Evolutionary conservation across 495 filamentous ascomycete genomes (phyloP).

Genomic region (Aspergillus cavernicola): DNA sequence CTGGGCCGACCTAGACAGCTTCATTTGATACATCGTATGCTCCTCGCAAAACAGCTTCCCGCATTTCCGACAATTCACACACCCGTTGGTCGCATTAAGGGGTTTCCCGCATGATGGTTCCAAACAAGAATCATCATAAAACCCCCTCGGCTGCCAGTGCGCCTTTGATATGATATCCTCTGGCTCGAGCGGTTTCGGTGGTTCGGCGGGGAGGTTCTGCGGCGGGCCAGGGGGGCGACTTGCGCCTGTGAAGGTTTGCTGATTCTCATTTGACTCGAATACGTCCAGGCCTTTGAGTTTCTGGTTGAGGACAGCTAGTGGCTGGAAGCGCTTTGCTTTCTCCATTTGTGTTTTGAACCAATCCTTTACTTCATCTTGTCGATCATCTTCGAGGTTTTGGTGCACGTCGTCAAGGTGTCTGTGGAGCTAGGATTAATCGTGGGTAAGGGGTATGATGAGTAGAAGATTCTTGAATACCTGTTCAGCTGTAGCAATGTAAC

Average conservation of each 20-base stretch:
- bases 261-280: slow-evolving; percentile 87
- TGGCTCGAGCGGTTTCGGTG: slow-evolving; percentile 55
- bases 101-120: slow-evolving; percentile 82
- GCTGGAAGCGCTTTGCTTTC: slow-evolving; percentile 94
- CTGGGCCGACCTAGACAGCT: slow-evolving; percentile 81
- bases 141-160: slow-evolving; percentile 79
- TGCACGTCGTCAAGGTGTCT: slow-evolving; percentile 94
- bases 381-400: slow-evolving; percentile 85
- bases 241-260: slow-evolving; percentile 26
- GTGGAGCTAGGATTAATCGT: slow-evolving; percentile 17
- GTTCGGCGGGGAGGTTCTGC: slow-evolving; percentile 32
- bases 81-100: slow-evolving; percentile 73
- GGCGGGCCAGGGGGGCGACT: slow-evolving; percentile 28
- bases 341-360: slow-evolving; percentile 97
- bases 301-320: slow-evolving; percentile 85
- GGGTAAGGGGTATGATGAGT: background rate
- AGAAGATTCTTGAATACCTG: slow-evolving; percentile 48
- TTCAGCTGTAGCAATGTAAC: slow-evolving; percentile 91
- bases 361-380: slow-evolving; percentile 95
- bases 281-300: slow-evolving; percentile 96
- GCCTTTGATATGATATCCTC: slow-evolving; percentile 82
- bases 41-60: slow-evolving; percentile 94
- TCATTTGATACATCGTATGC: slow-evolving; percentile 99
- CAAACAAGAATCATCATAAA: slow-evolving; percentile 80
- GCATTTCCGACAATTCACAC: slow-evolving; percentile 88